Evolutionary conservation across 768 basidiomycete species (phyloP).

Genomic region (Podaxis rugospora): DNA sequence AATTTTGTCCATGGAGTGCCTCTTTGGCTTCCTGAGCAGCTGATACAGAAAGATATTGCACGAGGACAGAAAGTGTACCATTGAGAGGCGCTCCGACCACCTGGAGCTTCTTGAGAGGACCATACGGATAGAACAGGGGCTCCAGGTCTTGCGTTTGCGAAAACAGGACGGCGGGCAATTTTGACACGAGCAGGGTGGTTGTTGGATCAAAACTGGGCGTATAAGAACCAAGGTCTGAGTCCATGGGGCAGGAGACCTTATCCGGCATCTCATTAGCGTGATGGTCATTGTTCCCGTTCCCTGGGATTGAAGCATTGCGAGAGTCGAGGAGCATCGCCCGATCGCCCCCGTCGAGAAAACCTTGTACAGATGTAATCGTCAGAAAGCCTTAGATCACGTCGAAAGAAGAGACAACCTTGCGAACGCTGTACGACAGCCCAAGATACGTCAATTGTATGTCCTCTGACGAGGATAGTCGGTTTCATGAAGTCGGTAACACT

Average conservation of each 20-base stretch:
- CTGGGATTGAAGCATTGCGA: conserved; percentile 30
- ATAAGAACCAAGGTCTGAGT: conserved; percentile 26
- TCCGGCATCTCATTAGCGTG: conserved; percentile 21
- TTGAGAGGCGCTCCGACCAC: conserved; percentile 35
- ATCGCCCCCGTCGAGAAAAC: conserved; percentile 80
- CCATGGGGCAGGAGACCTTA: conserved; percentile 26
- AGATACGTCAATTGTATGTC: conserved; percentile 74
- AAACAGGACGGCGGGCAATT: conserved; percentile 64
- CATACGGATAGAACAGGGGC: conserved; percentile 73
- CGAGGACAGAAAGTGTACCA: conserved; percentile 49
- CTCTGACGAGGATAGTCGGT: conserved; percentile 34
- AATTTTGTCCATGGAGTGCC: conserved; percentile 56
- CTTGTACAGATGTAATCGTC: conserved; percentile 28
- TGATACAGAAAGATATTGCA: conserved; percentile 53
- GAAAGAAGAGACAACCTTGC: conserved; percentile 43
- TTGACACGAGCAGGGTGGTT: conserved; percentile 53
- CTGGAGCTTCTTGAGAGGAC: conserved; percentile 59
- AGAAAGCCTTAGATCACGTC: not conserved
- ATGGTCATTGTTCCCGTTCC: conserved; percentile 14
- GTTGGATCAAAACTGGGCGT: conserved; percentile 37
- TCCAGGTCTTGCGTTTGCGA: conserved; percentile 62
- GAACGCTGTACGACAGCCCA: conserved; percentile 89
- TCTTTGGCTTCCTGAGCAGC: conserved; percentile 65
- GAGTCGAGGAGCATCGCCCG: conserved; percentile 59
- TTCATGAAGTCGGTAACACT: not conserved